A percentile compares a stretch with the other conserved stretches of the same genome.
phyloP scores from a whole-genome alignment of 2,329 filamentous ascomycete species.

The Ascochyta clinopodiicola region DNA sequence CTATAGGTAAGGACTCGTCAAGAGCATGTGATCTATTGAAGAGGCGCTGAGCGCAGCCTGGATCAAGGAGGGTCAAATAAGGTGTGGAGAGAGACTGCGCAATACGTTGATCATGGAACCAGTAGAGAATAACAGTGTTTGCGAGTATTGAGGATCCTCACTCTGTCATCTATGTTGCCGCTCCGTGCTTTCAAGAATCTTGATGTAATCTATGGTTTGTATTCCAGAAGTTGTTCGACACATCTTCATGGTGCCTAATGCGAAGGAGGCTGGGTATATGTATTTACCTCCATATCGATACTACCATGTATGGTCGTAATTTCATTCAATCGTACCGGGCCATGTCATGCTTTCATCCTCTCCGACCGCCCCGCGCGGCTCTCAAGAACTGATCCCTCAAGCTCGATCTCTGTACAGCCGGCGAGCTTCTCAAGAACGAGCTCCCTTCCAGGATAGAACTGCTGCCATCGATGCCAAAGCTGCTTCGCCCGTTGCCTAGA shows the following conservation, averaged over 20 bases:
- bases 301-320: constrained; percentile 12
- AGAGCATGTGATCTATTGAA: not conserved
- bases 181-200: too few species aligned
- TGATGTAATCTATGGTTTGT: not conserved
- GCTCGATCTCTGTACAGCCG: constrained; percentile 35
- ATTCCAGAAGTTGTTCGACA: not conserved
- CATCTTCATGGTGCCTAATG: not conserved
- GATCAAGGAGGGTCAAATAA: constrained; percentile 16
- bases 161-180: too few species aligned
- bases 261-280: not conserved
- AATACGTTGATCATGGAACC: too few species aligned
- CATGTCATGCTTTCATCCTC: constrained; percentile 14
- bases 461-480: constrained; percentile 43
- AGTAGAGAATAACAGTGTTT: too few species aligned
- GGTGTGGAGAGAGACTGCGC: constrained; percentile 22
- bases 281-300: not conserved
- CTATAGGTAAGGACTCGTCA: not conserved
- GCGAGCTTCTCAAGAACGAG: constrained; percentile 45
- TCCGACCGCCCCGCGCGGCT: constrained; percentile 24
- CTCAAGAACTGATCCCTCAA: constrained; percentile 40
- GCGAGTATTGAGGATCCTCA: too few species aligned
- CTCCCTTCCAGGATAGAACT: constrained; percentile 47
- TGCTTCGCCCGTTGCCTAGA: constrained; percentile 35
- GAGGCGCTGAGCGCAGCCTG: not conserved
- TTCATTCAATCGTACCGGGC: constrained; percentile 10